Conservation (phyloP, 352 stramenopile species). For the Globisporangium cederbergense region DNA sequence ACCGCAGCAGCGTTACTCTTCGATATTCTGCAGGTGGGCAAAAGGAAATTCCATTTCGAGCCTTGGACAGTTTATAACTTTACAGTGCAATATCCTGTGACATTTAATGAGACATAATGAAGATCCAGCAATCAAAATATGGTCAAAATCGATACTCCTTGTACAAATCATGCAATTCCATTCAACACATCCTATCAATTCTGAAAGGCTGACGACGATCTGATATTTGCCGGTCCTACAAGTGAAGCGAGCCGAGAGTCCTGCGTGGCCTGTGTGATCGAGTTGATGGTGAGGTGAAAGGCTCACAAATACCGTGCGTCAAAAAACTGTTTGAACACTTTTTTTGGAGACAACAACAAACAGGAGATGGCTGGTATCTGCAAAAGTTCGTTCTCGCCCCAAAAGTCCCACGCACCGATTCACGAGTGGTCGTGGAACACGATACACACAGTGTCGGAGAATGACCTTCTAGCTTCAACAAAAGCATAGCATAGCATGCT, state of each 20-base stretch:
- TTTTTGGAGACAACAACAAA: neutral
- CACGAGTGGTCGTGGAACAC: neutral
- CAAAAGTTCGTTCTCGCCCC: conserved; percentile 12
- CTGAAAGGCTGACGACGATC: neutral
- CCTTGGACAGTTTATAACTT: neutral
- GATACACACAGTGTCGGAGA: neutral
- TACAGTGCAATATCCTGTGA: neutral
- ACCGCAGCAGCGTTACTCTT: conserved; percentile 3
- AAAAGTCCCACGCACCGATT: conserved; percentile 17
- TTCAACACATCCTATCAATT: neutral
- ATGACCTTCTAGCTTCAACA: neutral
- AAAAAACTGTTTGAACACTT: neutral
- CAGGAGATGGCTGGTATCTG: neutral
- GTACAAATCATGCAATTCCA: neutral
- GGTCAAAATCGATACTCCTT: neutral
- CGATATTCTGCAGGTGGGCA: conserved; percentile 4
- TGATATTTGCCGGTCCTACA: conserved; percentile 4
- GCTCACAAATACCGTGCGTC: neutral
- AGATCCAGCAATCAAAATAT: neutral
- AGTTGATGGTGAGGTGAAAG: neutral
- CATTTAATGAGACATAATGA: neutral
- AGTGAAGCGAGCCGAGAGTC: neutral
- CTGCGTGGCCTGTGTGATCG: neutral
- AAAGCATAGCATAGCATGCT: neutral
- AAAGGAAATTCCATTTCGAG: neutral